Evolutionary conservation across 2,329 filamentous ascomycete species (phyloP).

Genomic region (Fusarium clavum): DNA sequence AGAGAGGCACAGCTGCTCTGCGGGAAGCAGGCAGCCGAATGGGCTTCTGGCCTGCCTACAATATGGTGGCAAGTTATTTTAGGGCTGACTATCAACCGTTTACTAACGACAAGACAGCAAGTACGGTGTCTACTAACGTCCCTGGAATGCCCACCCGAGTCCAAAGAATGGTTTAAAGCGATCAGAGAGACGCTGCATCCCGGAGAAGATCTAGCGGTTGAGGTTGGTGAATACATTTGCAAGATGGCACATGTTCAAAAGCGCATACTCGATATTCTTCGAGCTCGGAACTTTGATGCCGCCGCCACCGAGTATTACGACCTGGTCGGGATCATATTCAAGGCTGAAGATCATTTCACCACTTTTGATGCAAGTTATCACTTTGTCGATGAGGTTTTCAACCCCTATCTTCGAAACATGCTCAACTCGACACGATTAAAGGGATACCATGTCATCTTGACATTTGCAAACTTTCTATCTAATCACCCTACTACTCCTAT

Average conservation of each 20-base stretch:
- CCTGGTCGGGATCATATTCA: conserved; percentile 43
- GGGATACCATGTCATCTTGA: conserved; percentile 49
- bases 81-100: background rate
- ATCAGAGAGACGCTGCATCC: conserved; percentile 44
- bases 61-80: conserved; percentile 51
- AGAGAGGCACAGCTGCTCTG: conserved; percentile 48
- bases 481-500: conserved; percentile 46
- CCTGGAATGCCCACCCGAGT: conserved; percentile 52
- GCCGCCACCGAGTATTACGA: conserved; percentile 46
- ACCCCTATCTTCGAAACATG: conserved; percentile 51
- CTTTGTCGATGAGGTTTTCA: conserved; percentile 22
- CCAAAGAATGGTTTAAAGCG: conserved; percentile 51
- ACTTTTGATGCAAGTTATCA: conserved; percentile 27
- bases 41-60: conserved; percentile 55
- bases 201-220: conserved; percentile 46
- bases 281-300: conserved; percentile 42
- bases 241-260: conserved; percentile 47
- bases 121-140: conserved; percentile 51
- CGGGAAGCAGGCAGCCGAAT: conserved; percentile 42
- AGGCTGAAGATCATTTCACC: conserved; percentile 43
- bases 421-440: conserved; percentile 52
- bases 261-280: conserved; percentile 46
- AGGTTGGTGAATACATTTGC: conserved; percentile 46
- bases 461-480: conserved; percentile 52
- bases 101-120: conserved; percentile 50